Base-by-base conservation (phyloP, 768 basidiomycete genomes). In the Rhizopogon vesiculosus region DNA sequence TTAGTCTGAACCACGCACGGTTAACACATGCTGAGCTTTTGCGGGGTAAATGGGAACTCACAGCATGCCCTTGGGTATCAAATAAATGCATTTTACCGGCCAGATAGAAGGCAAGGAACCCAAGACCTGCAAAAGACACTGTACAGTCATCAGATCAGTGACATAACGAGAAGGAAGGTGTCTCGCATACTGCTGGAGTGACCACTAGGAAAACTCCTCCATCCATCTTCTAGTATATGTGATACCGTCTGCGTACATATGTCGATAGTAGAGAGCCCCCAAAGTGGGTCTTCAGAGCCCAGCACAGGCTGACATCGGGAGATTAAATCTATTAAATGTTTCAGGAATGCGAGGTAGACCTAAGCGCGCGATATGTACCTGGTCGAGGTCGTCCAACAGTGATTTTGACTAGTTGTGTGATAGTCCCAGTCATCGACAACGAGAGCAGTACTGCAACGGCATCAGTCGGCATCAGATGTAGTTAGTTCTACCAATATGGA, bases 71-170 rank as follows among this genome's bases (percentile, higher is more conserved):
- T 35, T 85, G 78, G 35, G 73, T 77, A 68, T 97, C 93, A 62
- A 93, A 96, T 5, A 97, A 69, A 65, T 91, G 93, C 46, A 96
- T 72, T 69, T 98, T 98, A 7, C 95, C 96, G 15, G 89, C 87
- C 7, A 95, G 72, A 66, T 97, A 98, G 60, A 92, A 87, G 5
- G 87, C 73, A 25, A 98, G 76, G 74, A 95, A 95, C 2, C 91
- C 92, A 6, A 99, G 78, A 4, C 96, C 96, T 5, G 93, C 89
- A 70, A 96, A 98, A 0, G 93, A 89, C 58, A 93, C 92, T 91
- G 61, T 9, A 45, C 53, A 48, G 55, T 4, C 59, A 48, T 42
- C 7, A 5, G 18, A 19, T 8, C 10, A 18, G 35, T 53, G n/a
- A 10, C 25, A 2, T 15, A 5, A 35, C 9, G 9, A 10, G 25